Conservation (phyloP, 495 filamentous ascomycete species). For the Alectoria sarmentosa region DNA sequence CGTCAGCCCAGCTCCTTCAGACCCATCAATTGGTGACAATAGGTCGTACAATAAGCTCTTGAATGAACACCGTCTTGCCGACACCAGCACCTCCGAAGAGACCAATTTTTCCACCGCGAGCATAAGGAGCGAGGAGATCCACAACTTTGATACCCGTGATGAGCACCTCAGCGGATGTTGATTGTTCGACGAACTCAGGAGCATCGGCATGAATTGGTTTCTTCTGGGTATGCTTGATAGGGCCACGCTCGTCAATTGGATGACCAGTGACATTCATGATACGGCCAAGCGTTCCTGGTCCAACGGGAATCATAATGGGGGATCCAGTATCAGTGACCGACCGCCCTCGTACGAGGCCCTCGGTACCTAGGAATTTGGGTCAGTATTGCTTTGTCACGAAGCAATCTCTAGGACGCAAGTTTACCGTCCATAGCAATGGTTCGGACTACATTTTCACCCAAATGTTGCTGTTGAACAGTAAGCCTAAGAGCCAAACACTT, state of each 20-base stretch:
- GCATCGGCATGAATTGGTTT: constrained; percentile 91
- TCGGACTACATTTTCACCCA: constrained; percentile 98
- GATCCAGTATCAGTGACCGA: constrained; percentile 80
- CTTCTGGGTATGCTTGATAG: constrained; percentile 84
- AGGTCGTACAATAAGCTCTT: constrained; percentile 82
- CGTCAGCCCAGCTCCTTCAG: constrained; percentile 19
- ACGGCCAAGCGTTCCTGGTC: constrained; percentile 88
- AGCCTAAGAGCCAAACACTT: constrained; percentile 1
- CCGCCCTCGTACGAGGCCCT: constrained; percentile 92
- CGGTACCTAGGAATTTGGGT: constrained; percentile 63
- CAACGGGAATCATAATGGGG: constrained; percentile 97
- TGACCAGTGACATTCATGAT: constrained; percentile 99
- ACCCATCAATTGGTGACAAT: constrained; percentile 5
- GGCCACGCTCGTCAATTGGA: constrained; percentile 98
- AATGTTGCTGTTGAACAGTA: constrained; percentile 70
- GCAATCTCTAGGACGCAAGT: constrained; percentile 41
- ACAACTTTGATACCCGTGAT: constrained; percentile 99
- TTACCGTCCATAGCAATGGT: constrained; percentile 98
- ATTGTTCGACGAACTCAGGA: constrained; percentile 86
- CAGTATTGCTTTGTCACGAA: background rate
- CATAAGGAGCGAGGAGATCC: constrained; percentile 95
- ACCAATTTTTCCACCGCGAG: constrained; percentile 99
- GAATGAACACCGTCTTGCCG: constrained; percentile 99
- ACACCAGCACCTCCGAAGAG: constrained; percentile 99
- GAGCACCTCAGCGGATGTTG: constrained; percentile 90